A percentile compares a stretch with the other conserved stretches of the same genome.
Evolutionary conservation across 1,284 basidiomycete genomes (phyloP).

Genomic region (Pseudozyma tsukubaensis): DNA sequence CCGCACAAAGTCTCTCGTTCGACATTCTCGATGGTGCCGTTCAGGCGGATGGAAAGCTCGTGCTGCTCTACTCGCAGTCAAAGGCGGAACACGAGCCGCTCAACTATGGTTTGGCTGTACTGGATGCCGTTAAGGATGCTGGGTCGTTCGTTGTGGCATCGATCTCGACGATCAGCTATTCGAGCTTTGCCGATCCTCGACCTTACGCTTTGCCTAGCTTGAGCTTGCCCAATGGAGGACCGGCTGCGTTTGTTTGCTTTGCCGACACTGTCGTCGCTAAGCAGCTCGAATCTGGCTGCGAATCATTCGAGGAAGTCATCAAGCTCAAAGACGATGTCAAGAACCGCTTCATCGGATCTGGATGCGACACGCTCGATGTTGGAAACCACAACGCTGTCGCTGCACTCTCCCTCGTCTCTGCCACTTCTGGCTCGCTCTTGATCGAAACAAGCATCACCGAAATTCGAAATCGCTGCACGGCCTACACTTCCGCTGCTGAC

Average conservation of each 20-base stretch:
- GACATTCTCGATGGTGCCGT: conserved; percentile 45
- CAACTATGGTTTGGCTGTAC: conserved; percentile 44
- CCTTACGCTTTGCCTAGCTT: conserved; percentile 55
- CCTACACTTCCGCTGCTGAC: conserved; percentile 25
- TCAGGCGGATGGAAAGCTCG: conserved; percentile 33
- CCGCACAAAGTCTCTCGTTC: conserved; percentile 42
- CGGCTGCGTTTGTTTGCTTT: conserved; percentile 61
- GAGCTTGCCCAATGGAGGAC: conserved; percentile 58
- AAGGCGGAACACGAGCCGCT: conserved; percentile 31
- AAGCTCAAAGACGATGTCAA: conserved; percentile 63
- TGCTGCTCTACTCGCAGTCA: conserved; percentile 53
- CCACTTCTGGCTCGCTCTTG: conserved; percentile 57
- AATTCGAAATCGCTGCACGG: conserved; percentile 35
- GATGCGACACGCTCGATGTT: conserved; percentile 33
- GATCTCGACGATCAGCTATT: conserved; percentile 30
- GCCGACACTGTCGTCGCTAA: conserved; percentile 55
- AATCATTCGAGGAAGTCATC: conserved; percentile 67
- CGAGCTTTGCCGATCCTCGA: conserved; percentile 54
- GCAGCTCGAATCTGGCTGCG: conserved; percentile 36
- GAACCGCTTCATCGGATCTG: conserved; percentile 66
- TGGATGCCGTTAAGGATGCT: conserved; percentile 35
- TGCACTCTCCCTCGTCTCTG: conserved; percentile 62
- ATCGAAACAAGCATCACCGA: conserved; percentile 50
- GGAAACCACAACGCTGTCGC: conserved; percentile 20
- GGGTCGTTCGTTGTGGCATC: conserved; percentile 42